Percentiles rank a stretch among this genome's conserved stretches.
phyloP scores from a whole-genome alignment of 1,139 yeast genomes.

The Candida glucosophila region DNA sequence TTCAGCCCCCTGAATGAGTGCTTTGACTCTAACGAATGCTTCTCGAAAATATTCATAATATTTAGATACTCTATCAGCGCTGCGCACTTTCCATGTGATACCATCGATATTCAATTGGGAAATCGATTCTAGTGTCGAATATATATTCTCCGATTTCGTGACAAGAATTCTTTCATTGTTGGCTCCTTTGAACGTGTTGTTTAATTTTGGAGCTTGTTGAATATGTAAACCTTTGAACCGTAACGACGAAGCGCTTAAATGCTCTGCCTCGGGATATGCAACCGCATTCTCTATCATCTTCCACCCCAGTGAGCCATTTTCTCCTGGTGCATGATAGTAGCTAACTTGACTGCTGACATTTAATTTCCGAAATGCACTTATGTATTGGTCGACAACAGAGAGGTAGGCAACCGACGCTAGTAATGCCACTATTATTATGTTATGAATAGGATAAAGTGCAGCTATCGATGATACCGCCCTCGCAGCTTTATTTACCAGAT shows the following conservation, averaged over 20 bases:
- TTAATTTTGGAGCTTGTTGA: constrained; percentile 22
- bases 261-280: constrained; percentile 32
- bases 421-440: constrained; percentile 64
- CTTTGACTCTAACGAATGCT: constrained; percentile 37
- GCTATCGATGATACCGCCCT: constrained; percentile 51
- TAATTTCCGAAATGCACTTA: constrained; percentile 37
- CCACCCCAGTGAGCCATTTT: constrained; percentile 37
- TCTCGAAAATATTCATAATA: constrained; percentile 52
- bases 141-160: constrained; percentile 28
- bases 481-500: constrained; percentile 22
- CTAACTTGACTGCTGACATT: constrained; percentile 10
- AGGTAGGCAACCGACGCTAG: constrained; percentile 78
- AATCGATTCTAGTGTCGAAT: constrained; percentile 21
- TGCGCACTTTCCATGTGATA: constrained; percentile 58
- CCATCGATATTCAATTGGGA: constrained; percentile 29
- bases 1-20: constrained; percentile 68
- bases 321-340: constrained; percentile 37
- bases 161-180: constrained; percentile 35
- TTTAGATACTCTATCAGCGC: constrained; percentile 53
- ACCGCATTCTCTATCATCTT: constrained; percentile 23
- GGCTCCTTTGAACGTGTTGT: constrained; percentile 22
- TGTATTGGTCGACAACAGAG: constrained; percentile 72
- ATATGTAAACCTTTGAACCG: constrained; percentile 40
- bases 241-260: constrained; percentile 45
- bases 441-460: constrained; percentile 85